A percentile compares a stretch with the other conserved stretches of the same genome.
These are phyloP conservation scores for Lepidium sativum DNA, from an alignment of 345 rosid species.

Conservation along the genomic window DNA sequence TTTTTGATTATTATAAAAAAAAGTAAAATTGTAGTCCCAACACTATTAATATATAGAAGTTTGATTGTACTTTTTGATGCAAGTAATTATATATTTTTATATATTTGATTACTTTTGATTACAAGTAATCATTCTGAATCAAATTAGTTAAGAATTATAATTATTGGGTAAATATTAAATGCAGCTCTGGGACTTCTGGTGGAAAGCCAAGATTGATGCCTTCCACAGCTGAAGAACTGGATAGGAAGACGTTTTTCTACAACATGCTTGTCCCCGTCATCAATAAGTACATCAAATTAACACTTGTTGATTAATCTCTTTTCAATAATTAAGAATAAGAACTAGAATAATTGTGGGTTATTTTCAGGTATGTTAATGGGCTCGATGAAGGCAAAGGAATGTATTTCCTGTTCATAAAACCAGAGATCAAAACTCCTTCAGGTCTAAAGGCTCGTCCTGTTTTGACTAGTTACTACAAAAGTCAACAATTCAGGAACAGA, in stretches of 20 bases:
- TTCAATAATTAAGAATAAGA: background rate
- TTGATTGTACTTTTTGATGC: no score
- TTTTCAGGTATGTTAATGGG: background rate
- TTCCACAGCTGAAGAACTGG: conserved; percentile 26
- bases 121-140: no score
- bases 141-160: no score
- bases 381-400: conserved; percentile 42
- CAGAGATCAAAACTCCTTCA: conserved; percentile 47
- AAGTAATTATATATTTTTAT: no score
- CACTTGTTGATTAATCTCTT: background rate
- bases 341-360: background rate
- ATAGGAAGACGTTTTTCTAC: conserved; percentile 43
- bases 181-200: conserved; percentile 3
- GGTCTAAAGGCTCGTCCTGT: conserved; percentile 56
- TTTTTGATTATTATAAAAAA: no score
- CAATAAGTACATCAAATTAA: conserved; percentile 30
- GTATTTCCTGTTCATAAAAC: conserved; percentile 55
- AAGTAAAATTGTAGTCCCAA: no score
- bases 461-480: conserved; percentile 53
- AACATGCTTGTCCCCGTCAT: conserved; percentile 46
- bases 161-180: background rate
- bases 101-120: no score
- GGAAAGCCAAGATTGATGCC: conserved; percentile 2
- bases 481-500: conserved; percentile 40
- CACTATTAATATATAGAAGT: no score